These are phyloP conservation scores for Coffea canephora DNA, from an alignment of 257 asterid genomes.

Conservation along the genomic window DNA sequence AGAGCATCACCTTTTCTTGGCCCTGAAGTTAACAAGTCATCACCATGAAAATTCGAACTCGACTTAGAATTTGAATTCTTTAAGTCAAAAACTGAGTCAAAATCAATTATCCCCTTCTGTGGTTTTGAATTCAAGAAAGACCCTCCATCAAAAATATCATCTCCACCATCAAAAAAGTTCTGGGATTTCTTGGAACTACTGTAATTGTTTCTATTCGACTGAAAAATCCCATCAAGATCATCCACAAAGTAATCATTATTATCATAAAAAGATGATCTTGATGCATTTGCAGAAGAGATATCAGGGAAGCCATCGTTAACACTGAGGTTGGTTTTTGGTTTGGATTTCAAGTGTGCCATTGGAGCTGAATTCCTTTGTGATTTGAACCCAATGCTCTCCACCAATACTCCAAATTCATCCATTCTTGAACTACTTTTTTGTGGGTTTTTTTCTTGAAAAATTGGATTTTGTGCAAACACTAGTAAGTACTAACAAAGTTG, in stretches of 20 bases:
- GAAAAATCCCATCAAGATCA: slow-evolving; percentile 69
- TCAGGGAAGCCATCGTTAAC: slow-evolving; percentile 24
- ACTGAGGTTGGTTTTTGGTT: slow-evolving; percentile 29
- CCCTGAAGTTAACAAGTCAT: slow-evolving; percentile 42
- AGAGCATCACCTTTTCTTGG: slow-evolving; percentile 28
- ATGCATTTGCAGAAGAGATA: slow-evolving; percentile 27
- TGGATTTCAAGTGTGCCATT: slow-evolving; percentile 62
- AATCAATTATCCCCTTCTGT: slow-evolving; percentile 38
- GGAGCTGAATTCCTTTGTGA: slow-evolving; percentile 71
- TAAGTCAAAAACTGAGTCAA: slow-evolving; percentile 45
- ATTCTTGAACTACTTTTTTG: slow-evolving; percentile 20
- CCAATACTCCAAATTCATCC: slow-evolving; percentile 87
- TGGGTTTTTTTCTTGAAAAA: background rate
- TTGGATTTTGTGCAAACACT: background rate
- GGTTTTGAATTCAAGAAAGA: slow-evolving; percentile 32
- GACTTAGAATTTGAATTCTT: slow-evolving; percentile 19
- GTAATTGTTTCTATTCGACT: slow-evolving; percentile 26
- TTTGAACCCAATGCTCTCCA: slow-evolving; percentile 78
- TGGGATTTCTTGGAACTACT: slow-evolving; percentile 23
- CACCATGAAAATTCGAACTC: slow-evolving; percentile 28
- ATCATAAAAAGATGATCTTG: slow-evolving; percentile 6
- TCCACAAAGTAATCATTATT: slow-evolving; percentile 40
- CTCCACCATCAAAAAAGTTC: slow-evolving; percentile 28
- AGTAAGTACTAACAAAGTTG: no score
- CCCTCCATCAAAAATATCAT: slow-evolving; percentile 55